Base-by-base conservation (phyloP, 768 basidiomycete species). In the Naganishia vaughanmartiniae region DNA sequence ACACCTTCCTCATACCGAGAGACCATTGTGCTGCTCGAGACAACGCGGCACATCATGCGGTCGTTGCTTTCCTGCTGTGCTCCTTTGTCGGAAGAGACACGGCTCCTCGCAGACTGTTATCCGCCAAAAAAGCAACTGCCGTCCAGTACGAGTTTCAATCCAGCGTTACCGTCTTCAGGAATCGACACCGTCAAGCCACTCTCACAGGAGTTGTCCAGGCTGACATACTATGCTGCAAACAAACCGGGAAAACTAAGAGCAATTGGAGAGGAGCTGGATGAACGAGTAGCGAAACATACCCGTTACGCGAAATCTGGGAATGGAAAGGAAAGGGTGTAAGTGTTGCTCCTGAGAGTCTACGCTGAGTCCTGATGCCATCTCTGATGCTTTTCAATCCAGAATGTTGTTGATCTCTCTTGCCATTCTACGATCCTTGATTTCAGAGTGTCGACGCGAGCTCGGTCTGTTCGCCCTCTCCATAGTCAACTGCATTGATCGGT, bases 341-440 rank as follows among this genome's bases (percentile, higher is more conserved):
- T 85, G 57, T 39, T 24, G n/a, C n/a, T 24, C 4, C 48, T 51
- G n/a, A 21, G 4, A 24, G 48, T 12, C 48, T 21, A 15, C 17
- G 48, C 24, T 26, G 48, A 7, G 24, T 4, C 17, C 17, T 46
- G 46, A 19, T 10, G 46, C 6, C 17, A 5, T 46, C 17, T 46
- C 4, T 46, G 15, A 46, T 46, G 15, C 46, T 46, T 7, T 24
- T 51, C 21, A 30, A 15, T 26, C 33, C 67, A 78, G 76, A 28
- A 74, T 73, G 30, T 86, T 96, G 39, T 85, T 95, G 34, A 89
- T 95, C 67, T 89, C 92, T 1, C 85, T 96, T 56, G 85, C 89
- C 28, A 90, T 95, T 70, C 85, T 93, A 76, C 88, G 89, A 70
- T 85, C 91, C 28, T 83, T 96, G 58, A 88, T 91, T 6, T 88